These are phyloP conservation scores for Agastache rugosa DNA, from an alignment of 257 asterid species.

Conservation along the genomic window DNA sequence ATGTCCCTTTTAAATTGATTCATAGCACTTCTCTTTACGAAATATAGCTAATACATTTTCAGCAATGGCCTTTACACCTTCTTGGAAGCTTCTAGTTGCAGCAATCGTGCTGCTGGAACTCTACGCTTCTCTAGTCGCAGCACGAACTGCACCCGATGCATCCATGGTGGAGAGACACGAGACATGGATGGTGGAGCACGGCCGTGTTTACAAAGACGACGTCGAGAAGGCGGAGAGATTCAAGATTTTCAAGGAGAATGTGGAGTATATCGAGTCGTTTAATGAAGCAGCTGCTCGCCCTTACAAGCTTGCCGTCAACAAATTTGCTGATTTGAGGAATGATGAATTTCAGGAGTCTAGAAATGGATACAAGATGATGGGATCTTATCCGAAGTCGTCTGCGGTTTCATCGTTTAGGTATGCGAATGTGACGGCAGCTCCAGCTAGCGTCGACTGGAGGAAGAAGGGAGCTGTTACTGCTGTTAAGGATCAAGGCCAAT, in stretches of 20 bases:
- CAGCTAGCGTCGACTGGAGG: conserved; percentile 44
- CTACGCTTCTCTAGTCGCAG: conserved; percentile 31
- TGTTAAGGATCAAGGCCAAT: conserved; percentile 46
- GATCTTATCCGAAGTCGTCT: neutral
- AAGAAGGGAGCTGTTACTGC: conserved; percentile 44
- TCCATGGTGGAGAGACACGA: conserved; percentile 43
- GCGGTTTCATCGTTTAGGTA: conserved; percentile 34
- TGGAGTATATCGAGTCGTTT: conserved; percentile 40
- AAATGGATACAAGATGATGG: conserved; percentile 37
- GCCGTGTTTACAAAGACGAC: conserved; percentile 40
- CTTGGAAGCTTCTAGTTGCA: no score
- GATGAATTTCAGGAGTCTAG: conserved; percentile 41
- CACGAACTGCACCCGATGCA: conserved; percentile 37
- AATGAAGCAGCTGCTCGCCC: conserved; percentile 33
- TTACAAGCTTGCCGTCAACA: conserved; percentile 45
- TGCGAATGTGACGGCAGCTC: conserved; percentile 33
- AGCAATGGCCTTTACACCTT: no score
- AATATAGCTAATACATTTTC: no score
- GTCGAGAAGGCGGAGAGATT: conserved; percentile 46
- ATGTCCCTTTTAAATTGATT: no score
- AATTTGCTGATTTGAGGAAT: conserved; percentile 51
- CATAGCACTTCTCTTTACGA: no score
- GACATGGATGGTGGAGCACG: conserved; percentile 40
- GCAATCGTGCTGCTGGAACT: no score
- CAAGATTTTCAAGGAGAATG: conserved; percentile 41